phyloP scores from a whole-genome alignment of 1,139 yeast species.

The Candida dubliniensis region DNA sequence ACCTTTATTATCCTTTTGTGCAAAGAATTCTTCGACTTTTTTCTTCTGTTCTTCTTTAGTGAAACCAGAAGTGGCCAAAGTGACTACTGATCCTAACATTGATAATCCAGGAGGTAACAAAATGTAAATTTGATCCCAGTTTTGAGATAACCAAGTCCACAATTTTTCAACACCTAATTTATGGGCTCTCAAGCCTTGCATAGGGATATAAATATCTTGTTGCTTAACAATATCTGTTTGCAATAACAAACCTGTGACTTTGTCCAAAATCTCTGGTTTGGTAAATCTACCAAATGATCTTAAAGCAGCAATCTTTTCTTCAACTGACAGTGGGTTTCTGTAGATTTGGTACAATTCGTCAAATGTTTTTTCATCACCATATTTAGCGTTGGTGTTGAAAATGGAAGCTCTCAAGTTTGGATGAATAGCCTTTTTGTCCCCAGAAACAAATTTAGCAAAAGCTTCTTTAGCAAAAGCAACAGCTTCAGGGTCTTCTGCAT shows the following conservation, averaged over 20 bases:
- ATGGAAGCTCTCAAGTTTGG: conserved; percentile 78
- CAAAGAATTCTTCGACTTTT: conserved; percentile 57
- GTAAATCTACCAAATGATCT: conserved; percentile 72
- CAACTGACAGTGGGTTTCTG: conserved; percentile 63
- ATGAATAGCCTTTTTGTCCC: conserved; percentile 70
- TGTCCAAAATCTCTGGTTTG: conserved; percentile 55
- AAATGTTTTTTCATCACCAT: conserved; percentile 64
- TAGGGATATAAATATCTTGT: conserved; percentile 81
- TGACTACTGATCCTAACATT: conserved; percentile 74
- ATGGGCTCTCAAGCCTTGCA: conserved; percentile 67
- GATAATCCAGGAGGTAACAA: conserved; percentile 80
- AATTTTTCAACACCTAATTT: conserved; percentile 61
- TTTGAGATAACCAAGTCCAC: conserved; percentile 76
- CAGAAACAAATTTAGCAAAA: conserved; percentile 60
- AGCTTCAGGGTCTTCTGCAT: conserved; percentile 56
- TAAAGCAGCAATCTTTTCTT: conserved; percentile 76
- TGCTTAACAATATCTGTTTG: conserved; percentile 69
- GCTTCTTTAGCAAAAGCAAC: conserved; percentile 53
- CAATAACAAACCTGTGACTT: conserved; percentile 60
- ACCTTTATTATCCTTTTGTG: conserved; percentile 63
- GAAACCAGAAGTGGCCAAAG: conserved; percentile 62
- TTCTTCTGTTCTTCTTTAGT: conserved; percentile 53
- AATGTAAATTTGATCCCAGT: conserved; percentile 68
- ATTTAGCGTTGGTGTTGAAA: conserved; percentile 64
- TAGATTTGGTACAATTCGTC: conserved; percentile 65